These are phyloP conservation scores for Solanum sejunctum DNA, from an alignment of 257 asterid genomes.

Conservation along the genomic window DNA sequence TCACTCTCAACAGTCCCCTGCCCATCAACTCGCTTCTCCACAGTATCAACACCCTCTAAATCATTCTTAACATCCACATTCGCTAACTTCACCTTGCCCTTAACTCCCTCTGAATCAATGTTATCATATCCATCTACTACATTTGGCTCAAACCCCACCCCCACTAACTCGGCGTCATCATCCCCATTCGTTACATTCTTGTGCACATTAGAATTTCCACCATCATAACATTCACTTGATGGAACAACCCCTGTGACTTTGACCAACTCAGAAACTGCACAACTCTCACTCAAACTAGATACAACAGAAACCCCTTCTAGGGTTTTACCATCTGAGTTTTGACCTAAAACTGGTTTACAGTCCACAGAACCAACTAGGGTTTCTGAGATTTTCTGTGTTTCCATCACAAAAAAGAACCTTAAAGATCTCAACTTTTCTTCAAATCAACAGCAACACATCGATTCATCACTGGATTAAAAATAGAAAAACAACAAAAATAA, in stretches of 20 bases:
- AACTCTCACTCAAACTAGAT: constrained; percentile 15
- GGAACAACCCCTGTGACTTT: not conserved
- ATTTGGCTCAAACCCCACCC: not conserved
- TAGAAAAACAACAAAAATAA: not conserved
- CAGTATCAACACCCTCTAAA: not conserved
- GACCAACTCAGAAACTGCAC: constrained; percentile 8
- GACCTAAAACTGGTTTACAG: constrained; percentile 3
- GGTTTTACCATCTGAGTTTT: constrained; percentile 13
- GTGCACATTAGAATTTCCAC: not conserved
- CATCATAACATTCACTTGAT: not conserved
- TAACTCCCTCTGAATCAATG: not conserved
- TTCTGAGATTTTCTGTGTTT: constrained; percentile 16
- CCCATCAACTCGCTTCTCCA: not conserved
- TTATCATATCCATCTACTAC: not conserved
- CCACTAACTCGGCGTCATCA: not conserved
- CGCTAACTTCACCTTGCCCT: not conserved
- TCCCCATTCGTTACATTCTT: not conserved
- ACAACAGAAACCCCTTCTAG: constrained; percentile 10
- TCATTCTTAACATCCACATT: not conserved
- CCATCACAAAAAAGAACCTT: constrained; percentile 28
- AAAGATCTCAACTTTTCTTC: constrained; percentile 32
- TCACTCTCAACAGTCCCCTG: not conserved
- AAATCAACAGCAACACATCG: constrained; percentile 16
- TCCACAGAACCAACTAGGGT: constrained; percentile 25
- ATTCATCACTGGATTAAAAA: constrained; percentile 20